Evolutionary conservation across 192 early-diverging fungal species (phyloP).

Genomic region (Coemansia biformis): DNA sequence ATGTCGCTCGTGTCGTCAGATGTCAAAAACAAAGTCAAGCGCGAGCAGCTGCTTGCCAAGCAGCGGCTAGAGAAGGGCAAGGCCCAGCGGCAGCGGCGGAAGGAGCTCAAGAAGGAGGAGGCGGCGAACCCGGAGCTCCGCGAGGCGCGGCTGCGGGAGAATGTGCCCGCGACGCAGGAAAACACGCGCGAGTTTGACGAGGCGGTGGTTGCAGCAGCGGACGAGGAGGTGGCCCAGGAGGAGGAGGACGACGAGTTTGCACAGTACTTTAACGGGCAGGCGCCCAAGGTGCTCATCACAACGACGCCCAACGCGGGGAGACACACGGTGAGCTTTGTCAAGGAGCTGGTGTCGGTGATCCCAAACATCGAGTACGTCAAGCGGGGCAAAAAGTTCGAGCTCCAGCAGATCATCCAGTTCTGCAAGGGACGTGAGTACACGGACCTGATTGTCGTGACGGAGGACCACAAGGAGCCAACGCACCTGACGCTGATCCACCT

Average conservation of each 20-base stretch:
- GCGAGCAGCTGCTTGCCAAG: slow-evolving; percentile 73
- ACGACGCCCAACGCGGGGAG: slow-evolving; percentile 55
- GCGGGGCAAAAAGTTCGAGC: slow-evolving; percentile 78
- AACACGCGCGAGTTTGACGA: slow-evolving; percentile 90
- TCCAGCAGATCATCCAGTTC: slow-evolving; percentile 87
- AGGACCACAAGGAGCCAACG: slow-evolving; percentile 86
- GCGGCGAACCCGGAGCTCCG: slow-evolving; percentile 76
- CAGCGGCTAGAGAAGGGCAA: slow-evolving; percentile 69
- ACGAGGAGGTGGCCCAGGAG: slow-evolving; percentile 77
- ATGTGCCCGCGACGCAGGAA: slow-evolving; percentile 89
- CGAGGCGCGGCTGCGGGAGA: slow-evolving; percentile 77
- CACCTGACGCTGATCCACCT: slow-evolving; percentile 90
- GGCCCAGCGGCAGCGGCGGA: slow-evolving; percentile 67
- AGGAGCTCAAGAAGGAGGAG: slow-evolving; percentile 72
- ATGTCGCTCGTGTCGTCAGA: slow-evolving; percentile 28
- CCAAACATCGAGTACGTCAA: slow-evolving; percentile 87
- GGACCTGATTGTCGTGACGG: slow-evolving; percentile 89
- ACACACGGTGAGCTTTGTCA: slow-evolving; percentile 75
- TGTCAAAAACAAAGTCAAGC: slow-evolving; percentile 82
- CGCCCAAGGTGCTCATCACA: slow-evolving; percentile 92
- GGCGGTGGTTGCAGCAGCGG: slow-evolving; percentile 72
- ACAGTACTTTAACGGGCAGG: slow-evolving; percentile 77
- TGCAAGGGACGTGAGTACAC: slow-evolving; percentile 87
- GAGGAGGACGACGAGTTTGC: slow-evolving; percentile 83
- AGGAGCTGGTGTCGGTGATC: slow-evolving; percentile 84